Evolutionary conservation across 202 grass and related monocot species (phyloP).

Genomic region (Bolboschoenoplectus hybrid): DNA sequence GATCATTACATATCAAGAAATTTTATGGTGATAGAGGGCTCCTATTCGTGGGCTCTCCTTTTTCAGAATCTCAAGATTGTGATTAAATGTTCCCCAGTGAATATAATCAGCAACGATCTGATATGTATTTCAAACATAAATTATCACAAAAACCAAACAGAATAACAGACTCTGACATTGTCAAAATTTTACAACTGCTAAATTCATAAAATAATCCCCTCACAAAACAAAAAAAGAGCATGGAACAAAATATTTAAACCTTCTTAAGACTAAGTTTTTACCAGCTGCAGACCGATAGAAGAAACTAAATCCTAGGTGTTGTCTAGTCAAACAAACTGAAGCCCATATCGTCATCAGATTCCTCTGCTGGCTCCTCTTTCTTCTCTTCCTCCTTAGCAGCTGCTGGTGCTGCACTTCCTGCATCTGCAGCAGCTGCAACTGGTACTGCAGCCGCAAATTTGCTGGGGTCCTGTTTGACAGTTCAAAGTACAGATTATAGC

Average conservation of each 20-base stretch:
- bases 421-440: slow-evolving; percentile 16
- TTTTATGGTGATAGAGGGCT: too few relatives aligned
- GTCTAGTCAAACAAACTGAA: slow-evolving; percentile 45
- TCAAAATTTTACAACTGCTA: slow-evolving; percentile 42
- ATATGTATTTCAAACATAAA: not conserved
- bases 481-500: not conserved
- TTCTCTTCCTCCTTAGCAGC: slow-evolving; percentile 41
- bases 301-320: slow-evolving; percentile 23
- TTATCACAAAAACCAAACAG: not conserved
- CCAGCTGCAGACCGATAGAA: not conserved
- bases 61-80: too few relatives aligned
- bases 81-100: not conserved
- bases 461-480: slow-evolving; percentile 43
- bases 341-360: slow-evolving; percentile 45
- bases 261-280: slow-evolving; percentile 30
- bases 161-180: not conserved
- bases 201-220: slow-evolving; percentile 17
- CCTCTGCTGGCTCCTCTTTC: slow-evolving; percentile 49
- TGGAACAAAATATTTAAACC: slow-evolving; percentile 27
- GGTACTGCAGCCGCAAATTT: slow-evolving; percentile 40
- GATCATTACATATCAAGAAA: too few relatives aligned
- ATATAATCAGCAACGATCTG: not conserved
- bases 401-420: slow-evolving; percentile 36
- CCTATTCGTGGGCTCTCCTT: too few relatives aligned
- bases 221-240: not conserved